Conservation (phyloP, 306 rosid genomes). For the Citrullus colocynthis region DNA sequence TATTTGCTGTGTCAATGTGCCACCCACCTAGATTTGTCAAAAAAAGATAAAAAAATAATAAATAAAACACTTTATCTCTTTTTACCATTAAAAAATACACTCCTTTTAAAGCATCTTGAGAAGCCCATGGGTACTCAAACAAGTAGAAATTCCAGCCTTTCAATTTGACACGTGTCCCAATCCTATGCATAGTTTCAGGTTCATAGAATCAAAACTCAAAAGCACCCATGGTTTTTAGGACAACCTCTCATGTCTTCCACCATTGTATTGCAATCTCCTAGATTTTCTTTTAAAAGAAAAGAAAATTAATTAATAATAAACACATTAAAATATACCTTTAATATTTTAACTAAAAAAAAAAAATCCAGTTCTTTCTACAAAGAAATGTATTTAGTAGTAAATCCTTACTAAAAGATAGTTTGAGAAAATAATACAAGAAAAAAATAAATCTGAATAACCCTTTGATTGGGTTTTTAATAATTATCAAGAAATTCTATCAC, state of each 20-base stretch:
- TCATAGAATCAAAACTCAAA: neutral
- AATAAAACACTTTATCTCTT: no score
- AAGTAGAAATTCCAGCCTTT: neutral
- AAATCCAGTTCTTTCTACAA: no score
- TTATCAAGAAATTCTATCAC: no score
- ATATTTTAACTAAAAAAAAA: neutral
- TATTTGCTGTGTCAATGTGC: neutral
- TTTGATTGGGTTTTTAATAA: no score
- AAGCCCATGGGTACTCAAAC: neutral
- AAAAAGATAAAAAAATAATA: neutral
- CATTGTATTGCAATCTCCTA: neutral
- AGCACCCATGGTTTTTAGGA: constrained; percentile 6
- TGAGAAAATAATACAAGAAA: no score
- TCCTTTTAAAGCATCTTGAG: neutral
- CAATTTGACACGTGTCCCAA: neutral
- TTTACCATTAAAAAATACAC: neutral
- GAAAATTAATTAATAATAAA: neutral
- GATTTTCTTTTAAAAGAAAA: neutral
- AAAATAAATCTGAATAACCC: no score
- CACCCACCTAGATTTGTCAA: constrained; percentile 1
- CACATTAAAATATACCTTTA: neutral
- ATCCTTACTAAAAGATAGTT: no score
- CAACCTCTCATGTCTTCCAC: neutral
- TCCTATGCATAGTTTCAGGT: neutral
- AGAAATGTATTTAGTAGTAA: no score